These are phyloP conservation scores for Mollisiaceae sp. DNA, from an alignment of 2,329 filamentous ascomycete species.

Conservation along the genomic window DNA sequence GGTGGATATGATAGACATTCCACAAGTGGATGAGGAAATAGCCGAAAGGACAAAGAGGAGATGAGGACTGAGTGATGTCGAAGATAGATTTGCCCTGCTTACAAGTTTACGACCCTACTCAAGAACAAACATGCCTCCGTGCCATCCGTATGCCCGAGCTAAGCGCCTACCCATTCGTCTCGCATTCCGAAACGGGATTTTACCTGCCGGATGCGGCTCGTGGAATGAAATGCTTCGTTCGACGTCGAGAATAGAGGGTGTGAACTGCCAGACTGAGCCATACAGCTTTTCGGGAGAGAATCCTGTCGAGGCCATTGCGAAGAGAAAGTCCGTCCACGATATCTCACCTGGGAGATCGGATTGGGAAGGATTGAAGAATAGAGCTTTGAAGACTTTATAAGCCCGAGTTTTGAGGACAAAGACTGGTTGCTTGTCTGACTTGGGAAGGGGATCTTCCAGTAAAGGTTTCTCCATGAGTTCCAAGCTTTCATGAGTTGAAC, in stretches of 20 bases:
- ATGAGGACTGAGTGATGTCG: too few species aligned
- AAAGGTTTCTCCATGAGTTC: not conserved
- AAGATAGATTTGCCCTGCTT: too few species aligned
- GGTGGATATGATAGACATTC: too few species aligned
- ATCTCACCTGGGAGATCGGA: slow-evolving; percentile 53
- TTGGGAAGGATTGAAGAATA: slow-evolving; percentile 47
- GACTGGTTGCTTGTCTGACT: slow-evolving; percentile 34
- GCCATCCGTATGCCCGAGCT: slow-evolving; percentile 57
- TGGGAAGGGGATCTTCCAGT: not conserved
- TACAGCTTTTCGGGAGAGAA: slow-evolving; percentile 62
- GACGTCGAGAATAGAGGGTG: slow-evolving; percentile 45
- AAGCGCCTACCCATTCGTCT: slow-evolving; percentile 55
- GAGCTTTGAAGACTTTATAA: slow-evolving; percentile 48
- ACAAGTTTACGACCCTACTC: not conserved
- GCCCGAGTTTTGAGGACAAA: slow-evolving; percentile 46
- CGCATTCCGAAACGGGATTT: slow-evolving; percentile 54
- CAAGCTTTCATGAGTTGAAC: not conserved
- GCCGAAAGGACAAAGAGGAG: too few species aligned
- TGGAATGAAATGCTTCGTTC: slow-evolving; percentile 62
- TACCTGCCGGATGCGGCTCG: slow-evolving; percentile 60
- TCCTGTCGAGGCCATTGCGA: slow-evolving; percentile 55
- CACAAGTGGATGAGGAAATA: too few species aligned
- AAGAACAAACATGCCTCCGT: slow-evolving; percentile 50
- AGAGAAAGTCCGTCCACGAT: slow-evolving; percentile 57
- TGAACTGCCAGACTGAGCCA: slow-evolving; percentile 66